phyloP scores from a whole-genome alignment of 2,329 filamentous ascomycete genomes.

The Aspergillus neoniger region DNA sequence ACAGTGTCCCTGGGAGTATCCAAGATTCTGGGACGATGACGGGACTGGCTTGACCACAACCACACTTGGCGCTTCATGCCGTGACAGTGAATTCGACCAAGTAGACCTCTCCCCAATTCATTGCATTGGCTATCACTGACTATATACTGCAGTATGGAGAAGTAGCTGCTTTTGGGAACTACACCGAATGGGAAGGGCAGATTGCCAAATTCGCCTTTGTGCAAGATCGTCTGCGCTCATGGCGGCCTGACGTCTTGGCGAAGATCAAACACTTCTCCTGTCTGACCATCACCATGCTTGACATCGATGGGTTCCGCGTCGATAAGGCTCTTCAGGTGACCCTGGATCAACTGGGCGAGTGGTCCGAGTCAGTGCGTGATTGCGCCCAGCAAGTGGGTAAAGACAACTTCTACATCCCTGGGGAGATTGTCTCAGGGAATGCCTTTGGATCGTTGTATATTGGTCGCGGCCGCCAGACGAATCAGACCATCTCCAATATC shows the following conservation, averaged over 20 bases:
- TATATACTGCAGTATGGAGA: constrained; percentile 52
- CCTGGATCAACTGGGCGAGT: constrained; percentile 60
- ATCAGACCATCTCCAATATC: constrained; percentile 51
- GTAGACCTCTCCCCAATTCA: neutral
- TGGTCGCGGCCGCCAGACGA: constrained; percentile 60
- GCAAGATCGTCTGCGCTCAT: constrained; percentile 66
- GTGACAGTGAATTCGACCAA: constrained; percentile 62
- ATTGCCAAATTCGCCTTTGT: constrained; percentile 66
- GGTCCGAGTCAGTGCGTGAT: constrained; percentile 56
- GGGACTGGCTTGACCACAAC: constrained; percentile 5
- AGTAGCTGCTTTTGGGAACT: constrained; percentile 63
- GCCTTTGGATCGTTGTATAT: constrained; percentile 61
- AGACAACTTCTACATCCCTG: constrained; percentile 63
- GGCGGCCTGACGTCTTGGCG: constrained; percentile 58
- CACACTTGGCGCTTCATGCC: constrained; percentile 5
- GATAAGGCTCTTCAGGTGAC: constrained; percentile 66
- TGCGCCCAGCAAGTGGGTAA: constrained; percentile 60
- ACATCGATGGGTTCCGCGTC: constrained; percentile 66
- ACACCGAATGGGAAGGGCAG: constrained; percentile 63
- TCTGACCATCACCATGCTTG: constrained; percentile 60
- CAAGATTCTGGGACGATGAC: constrained; percentile 60
- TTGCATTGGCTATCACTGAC: neutral
- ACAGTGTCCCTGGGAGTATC: constrained; percentile 51
- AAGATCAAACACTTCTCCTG: constrained; percentile 64
- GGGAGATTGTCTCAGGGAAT: constrained; percentile 64